Percentiles rank a stretch among this genome's conserved stretches.
phyloP scores from a whole-genome alignment of 2,329 filamentous ascomycete species.

The Trichoderma sp. region DNA sequence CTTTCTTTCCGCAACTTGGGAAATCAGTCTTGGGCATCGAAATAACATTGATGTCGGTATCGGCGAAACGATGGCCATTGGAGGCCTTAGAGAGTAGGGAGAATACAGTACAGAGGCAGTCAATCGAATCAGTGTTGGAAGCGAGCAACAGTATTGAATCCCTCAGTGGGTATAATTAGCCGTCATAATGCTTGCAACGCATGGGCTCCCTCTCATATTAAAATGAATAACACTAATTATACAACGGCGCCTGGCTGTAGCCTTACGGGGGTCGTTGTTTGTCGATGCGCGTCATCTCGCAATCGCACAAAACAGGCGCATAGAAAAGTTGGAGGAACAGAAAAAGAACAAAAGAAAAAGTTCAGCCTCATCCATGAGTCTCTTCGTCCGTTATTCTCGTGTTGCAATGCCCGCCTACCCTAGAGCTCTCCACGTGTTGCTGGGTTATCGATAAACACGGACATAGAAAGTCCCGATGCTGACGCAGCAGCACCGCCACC shows the following conservation, averaged over 20 bases:
- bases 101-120: background rate
- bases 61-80: background rate
- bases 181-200: background rate
- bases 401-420: background rate
- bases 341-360: background rate
- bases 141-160: background rate
- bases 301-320: background rate
- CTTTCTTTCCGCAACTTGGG: background rate
- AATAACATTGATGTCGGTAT: background rate
- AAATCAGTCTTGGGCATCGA: background rate
- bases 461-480: slow-evolving; percentile 14
- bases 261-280: background rate
- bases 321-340: background rate
- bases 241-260: background rate
- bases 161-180: background rate
- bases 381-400: background rate
- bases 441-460: background rate
- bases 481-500: slow-evolving; percentile 12
- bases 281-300: background rate
- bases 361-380: background rate
- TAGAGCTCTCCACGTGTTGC: background rate
- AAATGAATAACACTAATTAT: background rate
- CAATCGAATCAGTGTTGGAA: background rate
- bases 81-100: background rate
- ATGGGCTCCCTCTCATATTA: background rate